Evolutionary conservation across 345 rosid species (phyloP), one percentile per base, ranked within the genome.

Genomic region (Populus tremula): DNA sequence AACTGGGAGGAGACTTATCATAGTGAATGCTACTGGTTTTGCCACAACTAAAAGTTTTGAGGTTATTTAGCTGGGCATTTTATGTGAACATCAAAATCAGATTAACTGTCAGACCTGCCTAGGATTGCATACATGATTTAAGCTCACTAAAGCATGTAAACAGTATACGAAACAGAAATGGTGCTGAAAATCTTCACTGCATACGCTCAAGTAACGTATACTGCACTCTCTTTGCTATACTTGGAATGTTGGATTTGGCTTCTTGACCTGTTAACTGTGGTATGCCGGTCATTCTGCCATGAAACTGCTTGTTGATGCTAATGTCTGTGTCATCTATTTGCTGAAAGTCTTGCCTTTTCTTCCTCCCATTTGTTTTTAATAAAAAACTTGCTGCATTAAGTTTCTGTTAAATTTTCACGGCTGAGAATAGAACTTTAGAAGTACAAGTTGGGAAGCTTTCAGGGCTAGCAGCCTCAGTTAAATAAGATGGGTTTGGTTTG

Each of bases 1-100:
- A 64, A 64, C 70, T 74, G 3, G 63, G 77, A 74, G 77, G 77
- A 74, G 62, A 47, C 77, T 63, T 65, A 61, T 54, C 77, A 64
- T 27, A 63, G 59, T 74, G 70, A 64, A 13, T 7, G 59, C 10
- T 7, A 27, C 23, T 63, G 70, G 41, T 64, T 45, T 63, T 73
- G 17, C 56, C 27, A 17, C 27, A 25, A 63, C 27, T 25, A 4
- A 18, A 74, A 39, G 23, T 74, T 73, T 56, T 25, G 50, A n/a
- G 33, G 6, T 7, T 45, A 18, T n/a, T 12, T n/a, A 27, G 59
- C 56, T 14, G 10, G 69, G 36, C 36, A 45, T 29, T 13, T 41
- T 33, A 17, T 63, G 61, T 74, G 63, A 25, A 62, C 61, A 54
- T 43, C 47, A 11, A 6, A 1, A 56, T 31, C 49, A 31, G 67